A percentile compares a stretch with the other conserved stretches of the same genome.
phyloP scores from a whole-genome alignment of 2,329 filamentous ascomycete genomes.

The Talaromyces albobiverticillius region DNA sequence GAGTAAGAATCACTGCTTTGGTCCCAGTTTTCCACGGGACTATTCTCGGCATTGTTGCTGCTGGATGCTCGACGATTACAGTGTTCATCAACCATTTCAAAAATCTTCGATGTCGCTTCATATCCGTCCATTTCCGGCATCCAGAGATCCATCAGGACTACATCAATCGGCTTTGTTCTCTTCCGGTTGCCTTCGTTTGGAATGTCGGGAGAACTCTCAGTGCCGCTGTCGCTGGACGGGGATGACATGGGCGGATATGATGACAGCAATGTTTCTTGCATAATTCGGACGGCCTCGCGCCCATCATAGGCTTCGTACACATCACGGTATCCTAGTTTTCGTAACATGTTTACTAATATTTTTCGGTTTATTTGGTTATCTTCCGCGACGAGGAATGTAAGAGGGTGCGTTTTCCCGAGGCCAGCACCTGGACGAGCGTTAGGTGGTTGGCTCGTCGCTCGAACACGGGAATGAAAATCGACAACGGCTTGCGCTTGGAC shows the following conservation, averaged over 20 bases:
- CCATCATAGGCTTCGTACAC: constrained; percentile 67
- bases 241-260: constrained; percentile 19
- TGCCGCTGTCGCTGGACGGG: constrained; percentile 20
- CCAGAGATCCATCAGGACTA: constrained; percentile 73
- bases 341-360: constrained; percentile 64
- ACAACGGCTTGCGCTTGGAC: background rate
- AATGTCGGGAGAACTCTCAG: constrained; percentile 17
- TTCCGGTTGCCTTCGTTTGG: constrained; percentile 25
- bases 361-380: constrained; percentile 71
- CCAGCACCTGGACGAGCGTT: constrained; percentile 50
- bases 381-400: constrained; percentile 68
- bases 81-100: constrained; percentile 50
- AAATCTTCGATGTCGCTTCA: constrained; percentile 63
- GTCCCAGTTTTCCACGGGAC: constrained; percentile 6
- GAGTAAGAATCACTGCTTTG: constrained; percentile 13
- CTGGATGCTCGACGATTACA: constrained; percentile 22
- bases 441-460: constrained; percentile 24
- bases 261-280: constrained; percentile 45
- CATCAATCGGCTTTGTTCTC: constrained; percentile 50
- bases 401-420: constrained; percentile 58
- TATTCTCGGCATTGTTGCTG: constrained; percentile 13
- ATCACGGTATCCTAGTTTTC: constrained; percentile 63
- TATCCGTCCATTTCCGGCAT: constrained; percentile 74
- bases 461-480: constrained; percentile 21
- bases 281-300: constrained; percentile 63